Evolutionary conservation across 192 early-diverging fungal genomes (phyloP).

Genomic region (Helicostylum pulchrum): DNA sequence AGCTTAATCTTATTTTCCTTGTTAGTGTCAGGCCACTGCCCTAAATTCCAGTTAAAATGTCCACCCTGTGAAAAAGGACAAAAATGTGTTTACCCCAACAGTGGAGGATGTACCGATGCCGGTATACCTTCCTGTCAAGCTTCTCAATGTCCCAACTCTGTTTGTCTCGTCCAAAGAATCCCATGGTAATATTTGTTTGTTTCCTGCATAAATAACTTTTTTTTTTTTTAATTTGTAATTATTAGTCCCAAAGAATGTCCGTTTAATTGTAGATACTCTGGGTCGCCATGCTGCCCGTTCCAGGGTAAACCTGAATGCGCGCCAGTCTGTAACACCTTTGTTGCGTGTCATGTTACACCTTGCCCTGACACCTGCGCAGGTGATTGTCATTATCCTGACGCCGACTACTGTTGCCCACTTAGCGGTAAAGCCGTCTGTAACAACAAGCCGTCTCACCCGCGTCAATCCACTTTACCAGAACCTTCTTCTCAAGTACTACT

Average conservation of each 20-base stretch:
- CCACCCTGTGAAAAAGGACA: not conserved
- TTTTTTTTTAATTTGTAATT: not conserved
- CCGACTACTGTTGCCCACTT: constrained; percentile 15
- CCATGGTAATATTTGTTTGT: constrained; percentile 4
- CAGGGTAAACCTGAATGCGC: constrained; percentile 5
- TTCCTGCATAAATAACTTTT: not conserved
- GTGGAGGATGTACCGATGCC: not conserved
- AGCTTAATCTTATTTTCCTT: no score
- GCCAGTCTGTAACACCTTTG: not conserved
- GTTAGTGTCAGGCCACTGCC: not conserved
- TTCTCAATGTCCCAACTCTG: not conserved
- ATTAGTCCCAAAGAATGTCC: constrained; percentile 23
- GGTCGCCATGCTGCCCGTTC: constrained; percentile 15
- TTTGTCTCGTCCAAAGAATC: not conserved
- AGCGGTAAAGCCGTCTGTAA: constrained; percentile 12
- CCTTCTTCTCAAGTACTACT: not conserved
- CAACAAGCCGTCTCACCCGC: not conserved
- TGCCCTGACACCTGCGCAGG: constrained; percentile 10
- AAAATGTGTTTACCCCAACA: constrained; percentile 7
- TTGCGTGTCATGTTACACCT: constrained; percentile 10
- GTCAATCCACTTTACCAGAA: not conserved
- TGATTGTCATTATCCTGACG: constrained; percentile 20
- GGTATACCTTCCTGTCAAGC: constrained; percentile 8
- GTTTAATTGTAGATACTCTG: constrained; percentile 5
- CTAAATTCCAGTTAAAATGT: constrained; percentile 5